Evolutionary conservation across 352 stramenopile genomes (phyloP), one percentile per base, ranked within the genome.

Genomic region (Phytophthora nicotianae): DNA sequence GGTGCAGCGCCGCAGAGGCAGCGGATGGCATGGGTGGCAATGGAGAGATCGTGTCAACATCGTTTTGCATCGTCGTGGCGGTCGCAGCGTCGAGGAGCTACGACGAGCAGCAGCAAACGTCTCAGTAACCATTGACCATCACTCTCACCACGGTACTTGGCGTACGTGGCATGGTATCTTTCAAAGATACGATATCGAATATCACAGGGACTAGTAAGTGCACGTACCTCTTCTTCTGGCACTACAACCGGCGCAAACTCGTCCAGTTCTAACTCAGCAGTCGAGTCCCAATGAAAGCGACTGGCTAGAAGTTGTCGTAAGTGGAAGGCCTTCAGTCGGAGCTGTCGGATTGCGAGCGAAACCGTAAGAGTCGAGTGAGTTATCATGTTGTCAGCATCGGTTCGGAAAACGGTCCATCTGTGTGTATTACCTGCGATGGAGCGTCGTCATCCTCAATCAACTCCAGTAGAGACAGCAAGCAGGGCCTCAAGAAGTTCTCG

Each of bases 401-500:
- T 41, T 53, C 7, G 13, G 24, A 38, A 24, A 51, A 17, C 24
- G 45, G 17, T 53, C 50, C 38, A 29, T 58, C 11, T 33, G 38
- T n/a, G 3, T 4, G 23, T 52, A 13, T 10, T 53, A 88, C 78
- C 69, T 77, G 58, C n/a, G 53, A 42, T 9, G 68, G 66, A 16
- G 58, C 51, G n/a, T 77, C 70, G n/a, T 75, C 52, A 43, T 83
- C 72, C 29, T 80, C 69, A 11, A 89, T 49, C 17, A 92, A 68
- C 66, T 92, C 83, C 32, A 90, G 75, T 13, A 92, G 58, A 23
- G 83, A 92, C 46, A 71, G 20, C 6, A 92, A 60, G 48, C 75
- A 86, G 29, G 79, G 69, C 20, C 75, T 68, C n/a, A 92, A 50
- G 42, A 90, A 92, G 57, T 89, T 90, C 17, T 79, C 68, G 27